These are phyloP conservation scores for Comarum palustre DNA, from an alignment of 306 rosid genomes.

Conservation along the genomic window DNA sequence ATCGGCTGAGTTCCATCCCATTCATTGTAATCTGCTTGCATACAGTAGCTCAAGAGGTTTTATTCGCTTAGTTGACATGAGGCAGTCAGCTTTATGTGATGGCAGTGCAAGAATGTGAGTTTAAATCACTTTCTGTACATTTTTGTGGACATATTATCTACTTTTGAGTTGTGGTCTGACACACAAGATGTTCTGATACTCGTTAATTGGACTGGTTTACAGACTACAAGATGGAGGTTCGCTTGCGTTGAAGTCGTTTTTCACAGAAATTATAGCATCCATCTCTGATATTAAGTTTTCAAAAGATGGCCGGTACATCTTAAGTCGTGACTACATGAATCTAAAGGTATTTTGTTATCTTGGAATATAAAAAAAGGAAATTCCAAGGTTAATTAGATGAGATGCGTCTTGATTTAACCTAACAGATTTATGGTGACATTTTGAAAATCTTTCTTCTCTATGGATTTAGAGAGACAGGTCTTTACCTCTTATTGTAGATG, in stretches of 20 bases:
- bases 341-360: slow-evolving; percentile 44
- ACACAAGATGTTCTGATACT: slow-evolving; percentile 23
- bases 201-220: slow-evolving; percentile 34
- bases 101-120: slow-evolving; percentile 55
- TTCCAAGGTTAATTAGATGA: background rate
- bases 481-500: background rate
- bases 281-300: slow-evolving; percentile 60
- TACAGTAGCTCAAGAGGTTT: slow-evolving; percentile 73
- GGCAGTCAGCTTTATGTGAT: slow-evolving; percentile 63
- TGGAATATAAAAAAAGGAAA: background rate
- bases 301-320: slow-evolving; percentile 49
- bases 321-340: slow-evolving; percentile 71
- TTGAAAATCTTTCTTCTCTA: background rate
- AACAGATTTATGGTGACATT: slow-evolving; percentile 5
- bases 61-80: slow-evolving; percentile 67
- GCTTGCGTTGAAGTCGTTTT: slow-evolving; percentile 46
- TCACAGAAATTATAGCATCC: slow-evolving; percentile 50
- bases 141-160: background rate
- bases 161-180: slow-evolving; percentile 3
- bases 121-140: slow-evolving; percentile 7
- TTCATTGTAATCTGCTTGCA: slow-evolving; percentile 71
- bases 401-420: background rate
- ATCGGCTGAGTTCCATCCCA: slow-evolving; percentile 70
- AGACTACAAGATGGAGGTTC: slow-evolving; percentile 53
- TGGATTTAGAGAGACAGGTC: background rate